These are phyloP conservation scores for Ogataea chonburiensis DNA, from an alignment of 805 yeast genomes.

Conservation along the genomic window DNA sequence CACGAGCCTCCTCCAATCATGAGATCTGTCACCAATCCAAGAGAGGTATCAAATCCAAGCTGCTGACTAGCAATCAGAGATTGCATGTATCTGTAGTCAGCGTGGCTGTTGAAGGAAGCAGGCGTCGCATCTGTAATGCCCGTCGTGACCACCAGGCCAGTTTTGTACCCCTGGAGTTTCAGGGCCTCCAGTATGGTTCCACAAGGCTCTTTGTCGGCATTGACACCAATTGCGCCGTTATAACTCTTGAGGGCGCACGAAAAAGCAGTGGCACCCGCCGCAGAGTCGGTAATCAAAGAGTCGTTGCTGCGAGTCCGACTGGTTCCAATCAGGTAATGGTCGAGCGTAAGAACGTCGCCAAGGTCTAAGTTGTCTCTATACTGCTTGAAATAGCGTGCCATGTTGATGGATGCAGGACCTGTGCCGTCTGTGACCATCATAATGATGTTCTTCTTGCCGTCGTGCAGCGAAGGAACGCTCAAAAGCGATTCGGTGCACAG, in stretches of 20 bases:
- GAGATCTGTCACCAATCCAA: slow-evolving; percentile 79
- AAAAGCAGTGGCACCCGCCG: slow-evolving; percentile 97
- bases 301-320: slow-evolving; percentile 79
- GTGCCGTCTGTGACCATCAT: slow-evolving; percentile 95
- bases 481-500: not conserved
- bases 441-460: slow-evolving; percentile 65
- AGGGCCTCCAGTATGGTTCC: slow-evolving; percentile 89
- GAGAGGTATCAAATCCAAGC: slow-evolving; percentile 67
- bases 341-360: slow-evolving; percentile 60
- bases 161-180: slow-evolving; percentile 72
- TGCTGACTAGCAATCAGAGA: slow-evolving; percentile 87
- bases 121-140: slow-evolving; percentile 95
- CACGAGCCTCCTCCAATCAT: slow-evolving; percentile 92
- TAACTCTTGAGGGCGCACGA: slow-evolving; percentile 80
- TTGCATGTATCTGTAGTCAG: slow-evolving; percentile 70
- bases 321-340: slow-evolving; percentile 72
- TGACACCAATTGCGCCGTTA: slow-evolving; percentile 91
- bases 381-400: slow-evolving; percentile 77
- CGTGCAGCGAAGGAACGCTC: not conserved
- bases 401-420: slow-evolving; percentile 84
- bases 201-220: slow-evolving; percentile 65
- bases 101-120: slow-evolving; percentile 84
- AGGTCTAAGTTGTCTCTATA: slow-evolving; percentile 50
- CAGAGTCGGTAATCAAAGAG: slow-evolving; percentile 87
- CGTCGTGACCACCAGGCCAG: slow-evolving; percentile 92